These are phyloP conservation scores for Endocladia muricata DNA, from an alignment of 31 red algal species.

Conservation along the genomic window DNA sequence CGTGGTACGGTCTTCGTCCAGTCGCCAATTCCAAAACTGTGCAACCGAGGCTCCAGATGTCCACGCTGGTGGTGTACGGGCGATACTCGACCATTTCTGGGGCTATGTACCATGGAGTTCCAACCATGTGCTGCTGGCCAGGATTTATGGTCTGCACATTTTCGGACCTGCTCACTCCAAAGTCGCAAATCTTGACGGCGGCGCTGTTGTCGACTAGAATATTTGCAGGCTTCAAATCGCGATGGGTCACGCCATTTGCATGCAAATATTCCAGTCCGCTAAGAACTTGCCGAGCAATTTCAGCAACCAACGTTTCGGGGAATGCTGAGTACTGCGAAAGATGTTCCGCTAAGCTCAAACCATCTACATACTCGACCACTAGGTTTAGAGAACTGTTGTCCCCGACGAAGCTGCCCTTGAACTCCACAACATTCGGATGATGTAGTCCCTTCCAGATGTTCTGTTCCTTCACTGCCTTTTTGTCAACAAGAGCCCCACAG, in stretches of 20 bases:
- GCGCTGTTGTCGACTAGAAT: slow-evolving; percentile 83
- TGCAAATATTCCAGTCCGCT: slow-evolving; percentile 82
- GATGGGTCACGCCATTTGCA: slow-evolving; percentile 85
- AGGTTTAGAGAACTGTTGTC: slow-evolving; percentile 77
- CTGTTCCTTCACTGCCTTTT: slow-evolving; percentile 90
- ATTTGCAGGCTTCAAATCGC: slow-evolving; percentile 94
- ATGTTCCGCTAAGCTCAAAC: slow-evolving; percentile 83
- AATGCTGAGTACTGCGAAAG: slow-evolving; percentile 88
- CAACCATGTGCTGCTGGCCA: slow-evolving; percentile 84
- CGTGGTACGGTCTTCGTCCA: slow-evolving; percentile 85
- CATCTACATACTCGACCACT: slow-evolving; percentile 93
- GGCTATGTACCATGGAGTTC: slow-evolving; percentile 94
- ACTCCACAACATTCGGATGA: slow-evolving; percentile 86
- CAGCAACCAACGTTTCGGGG: slow-evolving; percentile 77
- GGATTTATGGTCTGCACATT: slow-evolving; percentile 82
- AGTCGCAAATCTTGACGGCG: slow-evolving; percentile 93
- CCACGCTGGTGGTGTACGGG: slow-evolving; percentile 81
- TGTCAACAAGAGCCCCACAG: slow-evolving; percentile 64
- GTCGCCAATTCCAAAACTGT: slow-evolving; percentile 85
- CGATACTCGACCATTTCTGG: slow-evolving; percentile 93
- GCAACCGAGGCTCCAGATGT: slow-evolving; percentile 93
- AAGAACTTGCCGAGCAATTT: slow-evolving; percentile 79
- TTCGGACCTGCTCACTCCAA: slow-evolving; percentile 86
- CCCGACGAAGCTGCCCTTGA: slow-evolving; percentile 84
- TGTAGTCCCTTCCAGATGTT: slow-evolving; percentile 85